Base-by-base conservation (phyloP, 306 rosid species). In the Spatholobus suberectus region DNA sequence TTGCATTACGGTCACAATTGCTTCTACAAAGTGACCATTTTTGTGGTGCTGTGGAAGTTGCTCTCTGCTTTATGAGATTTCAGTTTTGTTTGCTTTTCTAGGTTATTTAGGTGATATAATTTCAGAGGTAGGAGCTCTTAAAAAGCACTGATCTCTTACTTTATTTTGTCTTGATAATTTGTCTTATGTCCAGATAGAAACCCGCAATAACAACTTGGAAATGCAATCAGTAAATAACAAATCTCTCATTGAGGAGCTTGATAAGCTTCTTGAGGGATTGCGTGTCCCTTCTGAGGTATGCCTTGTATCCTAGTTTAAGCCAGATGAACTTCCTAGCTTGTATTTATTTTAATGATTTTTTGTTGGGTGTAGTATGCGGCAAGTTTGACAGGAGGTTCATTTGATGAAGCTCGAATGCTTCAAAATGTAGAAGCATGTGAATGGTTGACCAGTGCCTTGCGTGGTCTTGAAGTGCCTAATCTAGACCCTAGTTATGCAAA, bases 351-450 rank as follows among this genome's bases (percentile, higher is more conserved):
- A 73, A 81, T 82, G 81, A 82, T 18, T 37, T 86, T 85, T 90
- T 80, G 17, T 82, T 83, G 82, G 80, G 82, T 88, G 81, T 69
- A 96, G 99, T 91, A 92, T 87, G 97, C 97, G 78, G 76, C 94
- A 66, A 87, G 93, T 80, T 83, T 96, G 88, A 94, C 97, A 5
- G 99, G 98, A 80, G 98, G 97, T 82, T 86, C 89, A 78, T 96
- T 96, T 82, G 98, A 96, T 55, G 98, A 94, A 87, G 97, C 97
- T 18, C 84, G 91, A 44, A 96, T 96, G 94, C 85, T 92, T 87
- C 99, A 94, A 87, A 96, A 96, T 70, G 89, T 96, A 32, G 99
- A 96, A 90, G 98, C 98, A 18, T 96, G 99, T 88, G 99, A 96
- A 81, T 96, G 99, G 99, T 76, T 96, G 78, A 88, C 97, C 75